Evolutionary conservation across 2,329 filamentous ascomycete genomes (phyloP), one percentile per base, ranked within the genome.

Genomic region (Ophidiomyces ophidiicola): DNA sequence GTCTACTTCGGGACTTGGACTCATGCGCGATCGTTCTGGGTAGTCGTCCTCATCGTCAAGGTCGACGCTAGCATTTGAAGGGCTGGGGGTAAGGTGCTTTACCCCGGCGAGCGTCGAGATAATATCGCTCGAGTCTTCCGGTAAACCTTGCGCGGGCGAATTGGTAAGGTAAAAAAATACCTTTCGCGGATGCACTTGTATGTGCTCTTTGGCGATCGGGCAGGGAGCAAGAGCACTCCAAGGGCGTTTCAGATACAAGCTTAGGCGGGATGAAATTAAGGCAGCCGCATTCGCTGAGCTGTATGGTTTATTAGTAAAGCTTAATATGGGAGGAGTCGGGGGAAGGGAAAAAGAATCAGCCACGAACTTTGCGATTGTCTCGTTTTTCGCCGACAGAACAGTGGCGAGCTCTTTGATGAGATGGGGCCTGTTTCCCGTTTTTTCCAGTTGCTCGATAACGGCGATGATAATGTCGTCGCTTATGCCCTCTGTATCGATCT

Each of bases 131-230:
- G 75, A 64, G 30, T 67, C 71, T 48, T 82, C 74, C 2, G 85
- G 84, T 14, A 96, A 76, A 25, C 84, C 76, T 56, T 88, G 84
- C 55, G 81, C 83, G 32, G 82, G 78, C 54, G 73, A 80, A n/a
- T 82, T 93, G 26, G 85, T 93, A 44, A 98, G 74, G 64, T 87
- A 96, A 65, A 92, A 96, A 68, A 94, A 96, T 32, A 92, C 87
- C 61, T 90, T 84, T 56, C 88, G 82, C 14, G 90, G 90, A 58
- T 96, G 88, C 29, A 88, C 81, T 28, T 82, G 79, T 58, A 94
- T 85, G 39, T 94, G 75, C 62, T 94, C 85, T 65, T 96, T 96
- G 36, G 83, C 84, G 40, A 96, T 66, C 3, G 90, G 88, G 61
- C 90, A 96, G 38, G 82, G 84, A 36, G 80, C 71, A 36, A 79